These are phyloP conservation scores for Speleostelium caveatum DNA, from an alignment of 78 protist species.

Conservation along the genomic window DNA sequence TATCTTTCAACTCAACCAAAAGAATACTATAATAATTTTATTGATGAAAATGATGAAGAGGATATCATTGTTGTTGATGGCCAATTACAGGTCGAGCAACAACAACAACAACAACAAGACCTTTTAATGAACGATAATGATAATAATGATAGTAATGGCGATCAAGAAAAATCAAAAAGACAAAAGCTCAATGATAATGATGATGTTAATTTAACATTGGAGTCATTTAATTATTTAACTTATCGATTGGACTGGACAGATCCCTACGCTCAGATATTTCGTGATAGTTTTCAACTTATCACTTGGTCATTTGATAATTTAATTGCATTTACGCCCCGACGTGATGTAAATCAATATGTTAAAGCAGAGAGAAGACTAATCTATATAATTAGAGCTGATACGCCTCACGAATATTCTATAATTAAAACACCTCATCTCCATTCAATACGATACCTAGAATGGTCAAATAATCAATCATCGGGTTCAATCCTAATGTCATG, in stretches of 20 bases:
- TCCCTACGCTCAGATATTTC: neutral
- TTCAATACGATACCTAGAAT: constrained; percentile 39
- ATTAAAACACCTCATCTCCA: constrained; percentile 30
- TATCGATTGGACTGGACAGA: constrained; percentile 14
- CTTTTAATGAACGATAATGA: neutral
- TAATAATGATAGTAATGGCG: neutral
- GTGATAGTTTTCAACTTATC: constrained; percentile 10
- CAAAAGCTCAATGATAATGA: neutral
- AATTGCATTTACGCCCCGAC: constrained; percentile 34
- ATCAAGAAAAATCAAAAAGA: neutral
- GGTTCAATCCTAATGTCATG: constrained; percentile 14
- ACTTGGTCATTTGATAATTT: constrained; percentile 58
- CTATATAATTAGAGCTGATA: constrained; percentile 33
- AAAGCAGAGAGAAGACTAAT: constrained; percentile 4
- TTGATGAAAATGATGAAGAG: neutral
- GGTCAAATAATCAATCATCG: constrained; percentile 38
- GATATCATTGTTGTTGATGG: neutral
- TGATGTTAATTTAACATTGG: neutral
- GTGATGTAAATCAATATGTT: neutral
- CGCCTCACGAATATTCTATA: constrained; percentile 34
- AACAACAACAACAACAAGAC: neutral
- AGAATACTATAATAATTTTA: neutral
- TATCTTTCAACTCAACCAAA: neutral
- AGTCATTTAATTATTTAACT: constrained; percentile 2
- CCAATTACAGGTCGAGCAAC: neutral